Evolutionary conservation across 305 asterid genomes (phyloP), one percentile per base, ranked within the genome.

Genomic region (Euphrasia arctica): DNA sequence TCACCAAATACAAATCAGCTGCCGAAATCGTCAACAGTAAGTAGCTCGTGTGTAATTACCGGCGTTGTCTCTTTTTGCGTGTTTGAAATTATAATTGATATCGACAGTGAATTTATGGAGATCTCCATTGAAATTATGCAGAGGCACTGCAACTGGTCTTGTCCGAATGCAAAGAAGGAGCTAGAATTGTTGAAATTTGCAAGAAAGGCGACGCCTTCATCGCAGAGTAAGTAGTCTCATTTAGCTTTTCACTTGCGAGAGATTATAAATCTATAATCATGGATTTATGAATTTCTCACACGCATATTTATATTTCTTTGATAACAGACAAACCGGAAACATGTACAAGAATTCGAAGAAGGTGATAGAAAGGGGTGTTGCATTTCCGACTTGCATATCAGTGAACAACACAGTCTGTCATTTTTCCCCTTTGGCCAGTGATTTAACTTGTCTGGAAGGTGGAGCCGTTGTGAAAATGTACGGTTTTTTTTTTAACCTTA

Each of bases 381-480:
- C 87, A 0, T 81, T 84, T 70, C 90, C 90, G 0, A 85, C 89
- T 3, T 85, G 93, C 66, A 65, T 85, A 42, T 85, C 93, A 0
- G 75, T 83, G 13, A 85, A 85, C 77, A 79, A 77, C 58, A 74
- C 81, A 0, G 72, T 83, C 45, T 85, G 84, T 45, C 93, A 85
- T 71, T 80, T 81, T 62, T 83, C 89, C 0, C 93, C 90, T 0
- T 77, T 85, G 50, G 86, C 88, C 18, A 72, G 85, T 10, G 86
- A 88, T 27, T 88, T 82, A 74, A 62, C 80, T 9, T 72, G 72
- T 4, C 70, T 85, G 77, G 80, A 76, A 72, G 84, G 67, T 42
- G 95, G 96, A n/a, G 91, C 86, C 59, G 48, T 84, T 4, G 43
- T 87, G 47, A 87, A 87, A 79, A 85, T 85, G 95, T 87, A 69